A percentile compares a stretch with the other conserved stretches of the same genome.
Conservation (phyloP, 2,329 filamentous ascomycete genomes). For the Daldinia sp. region DNA sequence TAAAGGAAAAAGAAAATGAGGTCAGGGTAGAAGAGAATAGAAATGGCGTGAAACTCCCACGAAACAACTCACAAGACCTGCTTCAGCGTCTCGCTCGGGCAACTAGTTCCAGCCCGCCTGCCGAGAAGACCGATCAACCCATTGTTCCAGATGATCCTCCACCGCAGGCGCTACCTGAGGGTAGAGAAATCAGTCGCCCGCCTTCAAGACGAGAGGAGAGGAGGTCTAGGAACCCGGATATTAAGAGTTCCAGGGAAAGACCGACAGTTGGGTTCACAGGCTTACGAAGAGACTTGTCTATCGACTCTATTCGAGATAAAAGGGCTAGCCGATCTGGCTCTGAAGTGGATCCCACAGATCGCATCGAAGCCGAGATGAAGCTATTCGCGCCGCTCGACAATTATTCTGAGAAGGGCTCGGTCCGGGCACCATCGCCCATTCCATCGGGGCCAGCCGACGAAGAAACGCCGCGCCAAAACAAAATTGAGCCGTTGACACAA, state of each 20-base stretch:
- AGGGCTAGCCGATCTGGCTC: constrained; percentile 57
- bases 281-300: constrained; percentile 54
- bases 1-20: constrained; percentile 32
- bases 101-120: constrained; percentile 55
- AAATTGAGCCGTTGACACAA: constrained; percentile 56
- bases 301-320: constrained; percentile 59
- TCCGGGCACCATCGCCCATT: constrained; percentile 58
- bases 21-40: constrained; percentile 18
- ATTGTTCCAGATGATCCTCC: constrained; percentile 12
- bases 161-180: constrained; percentile 24
- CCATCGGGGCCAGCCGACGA: constrained; percentile 49
- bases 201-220: constrained; percentile 35
- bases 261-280: constrained; percentile 59
- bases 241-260: constrained; percentile 44
- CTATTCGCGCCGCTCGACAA: constrained; percentile 64
- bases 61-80: constrained; percentile 57
- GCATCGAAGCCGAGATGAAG: constrained; percentile 64
- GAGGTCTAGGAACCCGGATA: constrained; percentile 33
- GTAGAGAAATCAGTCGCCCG: constrained; percentile 31
- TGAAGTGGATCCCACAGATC: constrained; percentile 63
- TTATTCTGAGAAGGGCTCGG: constrained; percentile 64
- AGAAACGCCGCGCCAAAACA: constrained; percentile 58
- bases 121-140: constrained; percentile 33
- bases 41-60: constrained; percentile 34
- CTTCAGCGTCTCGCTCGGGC: constrained; percentile 59